These are phyloP conservation scores for Lentinula guzmanii DNA, from an alignment of 768 basidiomycete genomes.

Conservation along the genomic window DNA sequence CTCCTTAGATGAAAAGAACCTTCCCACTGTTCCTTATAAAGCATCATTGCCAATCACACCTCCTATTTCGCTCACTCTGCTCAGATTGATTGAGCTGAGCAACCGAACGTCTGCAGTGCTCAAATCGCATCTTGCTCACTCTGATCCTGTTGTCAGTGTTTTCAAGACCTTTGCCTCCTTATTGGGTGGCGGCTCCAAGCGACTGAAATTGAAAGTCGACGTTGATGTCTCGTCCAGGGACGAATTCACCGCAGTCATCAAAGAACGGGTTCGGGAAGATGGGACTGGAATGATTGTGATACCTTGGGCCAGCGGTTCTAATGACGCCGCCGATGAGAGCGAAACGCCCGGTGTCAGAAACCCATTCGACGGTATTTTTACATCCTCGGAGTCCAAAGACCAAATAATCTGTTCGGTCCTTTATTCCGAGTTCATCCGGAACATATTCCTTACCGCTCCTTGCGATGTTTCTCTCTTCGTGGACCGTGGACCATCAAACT, in stretches of 20 bases:
- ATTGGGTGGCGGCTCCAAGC: constrained; percentile 33
- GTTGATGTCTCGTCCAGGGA: background rate
- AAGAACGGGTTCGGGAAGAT: background rate
- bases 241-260: background rate
- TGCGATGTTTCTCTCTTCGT: constrained; percentile 83
- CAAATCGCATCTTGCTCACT: constrained; percentile 66
- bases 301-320: constrained; percentile 65
- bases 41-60: background rate
- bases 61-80: constrained; percentile 46
- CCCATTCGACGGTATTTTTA: constrained; percentile 79
- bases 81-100: constrained; percentile 87
- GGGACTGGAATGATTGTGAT: constrained; percentile 56
- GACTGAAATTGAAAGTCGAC: constrained; percentile 46
- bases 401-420: constrained; percentile 43
- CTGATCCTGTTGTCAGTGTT: constrained; percentile 67
- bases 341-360: constrained; percentile 25
- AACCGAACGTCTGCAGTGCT: constrained; percentile 85
- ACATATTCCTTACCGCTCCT: constrained; percentile 66
- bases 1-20: constrained; percentile 20
- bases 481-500: constrained; percentile 50
- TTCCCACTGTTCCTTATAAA: background rate
- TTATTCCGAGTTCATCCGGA: constrained; percentile 82
- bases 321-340: constrained; percentile 23
- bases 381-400: constrained; percentile 39
- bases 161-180: constrained; percentile 76